Evolutionary conservation across 257 asterid species (phyloP).

Genomic region (Linderniella brevidens): DNA sequence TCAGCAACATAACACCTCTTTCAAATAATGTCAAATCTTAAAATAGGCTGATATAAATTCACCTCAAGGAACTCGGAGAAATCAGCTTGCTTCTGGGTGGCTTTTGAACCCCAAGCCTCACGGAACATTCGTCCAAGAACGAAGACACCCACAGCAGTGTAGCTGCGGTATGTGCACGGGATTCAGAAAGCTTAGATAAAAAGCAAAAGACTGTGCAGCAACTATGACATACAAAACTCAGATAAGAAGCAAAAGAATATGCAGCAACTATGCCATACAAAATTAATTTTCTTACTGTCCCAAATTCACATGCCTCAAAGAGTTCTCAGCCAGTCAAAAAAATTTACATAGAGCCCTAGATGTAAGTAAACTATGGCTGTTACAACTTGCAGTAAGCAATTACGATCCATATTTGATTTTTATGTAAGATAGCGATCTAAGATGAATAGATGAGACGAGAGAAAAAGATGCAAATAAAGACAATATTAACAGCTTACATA

Average conservation of each 20-base stretch:
- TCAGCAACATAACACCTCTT: no score
- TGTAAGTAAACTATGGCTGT: no score
- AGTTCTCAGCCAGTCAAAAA: no score
- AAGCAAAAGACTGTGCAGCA: constrained; percentile 10
- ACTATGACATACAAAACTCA: not conserved
- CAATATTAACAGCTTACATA: constrained; percentile 27
- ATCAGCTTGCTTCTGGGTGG: constrained; percentile 78
- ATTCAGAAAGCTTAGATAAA: constrained; percentile 14
- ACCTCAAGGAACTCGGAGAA: constrained; percentile 95
- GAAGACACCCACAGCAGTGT: constrained; percentile 95
- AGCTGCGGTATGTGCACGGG: constrained; percentile 30
- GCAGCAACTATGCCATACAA: no score
- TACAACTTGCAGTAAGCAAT: no score
- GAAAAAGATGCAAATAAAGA: not conserved
- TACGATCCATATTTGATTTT: no score
- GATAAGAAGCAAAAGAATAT: not conserved
- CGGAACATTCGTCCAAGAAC: constrained; percentile 86
- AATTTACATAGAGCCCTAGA: no score
- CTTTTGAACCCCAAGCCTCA: constrained; percentile 86
- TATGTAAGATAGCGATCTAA: no score
- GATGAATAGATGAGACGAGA: constrained; percentile 4
- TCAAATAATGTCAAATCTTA: constrained; percentile 3
- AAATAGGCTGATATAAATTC: constrained; percentile 8
- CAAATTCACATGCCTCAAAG: not conserved
- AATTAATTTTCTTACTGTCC: not conserved